Conservation (phyloP, 192 early-diverging fungal species). For the Coemansia sp. region DNA sequence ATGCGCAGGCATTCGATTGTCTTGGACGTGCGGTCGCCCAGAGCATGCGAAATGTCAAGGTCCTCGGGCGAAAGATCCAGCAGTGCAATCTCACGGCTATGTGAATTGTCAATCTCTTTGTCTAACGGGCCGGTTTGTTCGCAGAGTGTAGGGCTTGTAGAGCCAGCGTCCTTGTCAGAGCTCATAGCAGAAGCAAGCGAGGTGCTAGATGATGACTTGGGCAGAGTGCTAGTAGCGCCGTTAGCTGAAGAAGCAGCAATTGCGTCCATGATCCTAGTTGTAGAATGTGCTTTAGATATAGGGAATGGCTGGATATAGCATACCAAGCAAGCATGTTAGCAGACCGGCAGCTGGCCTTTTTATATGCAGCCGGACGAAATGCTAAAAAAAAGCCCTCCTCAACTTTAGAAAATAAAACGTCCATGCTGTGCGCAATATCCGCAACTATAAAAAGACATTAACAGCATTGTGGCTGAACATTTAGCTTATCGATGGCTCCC, state of each 20-base stretch:
- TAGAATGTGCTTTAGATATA: neutral
- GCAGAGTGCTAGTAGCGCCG: conserved; percentile 5
- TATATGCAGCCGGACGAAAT: no score
- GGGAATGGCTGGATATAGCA: neutral
- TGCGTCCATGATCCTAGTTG: conserved; percentile 3
- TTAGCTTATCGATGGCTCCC: conserved; percentile 14
- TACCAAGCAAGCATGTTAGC: neutral
- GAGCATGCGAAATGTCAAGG: conserved; percentile 26
- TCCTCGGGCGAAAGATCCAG: conserved; percentile 36
- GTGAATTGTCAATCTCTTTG: conserved; percentile 5
- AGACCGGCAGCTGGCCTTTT: conserved; percentile 1
- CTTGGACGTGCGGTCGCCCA: conserved; percentile 31
- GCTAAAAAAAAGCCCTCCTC: no score
- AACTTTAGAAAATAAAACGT: no score
- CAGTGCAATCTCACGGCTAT: conserved; percentile 43
- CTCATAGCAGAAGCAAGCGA: conserved; percentile 21
- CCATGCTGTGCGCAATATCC: no score
- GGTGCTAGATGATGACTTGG: conserved; percentile 19
- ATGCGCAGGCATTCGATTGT: conserved; percentile 51
- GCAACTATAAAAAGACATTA: no score
- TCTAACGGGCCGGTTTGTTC: conserved; percentile 6
- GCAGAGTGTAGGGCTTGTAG: conserved; percentile 32
- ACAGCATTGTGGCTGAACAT: no score
- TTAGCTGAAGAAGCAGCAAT: conserved; percentile 3
- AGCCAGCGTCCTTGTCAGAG: conserved; percentile 12